A percentile compares a stretch with the other conserved stretches of the same genome.
Conservation (phyloP, 2,329 filamentous ascomycete species). For the Neurospora sp. region DNA sequence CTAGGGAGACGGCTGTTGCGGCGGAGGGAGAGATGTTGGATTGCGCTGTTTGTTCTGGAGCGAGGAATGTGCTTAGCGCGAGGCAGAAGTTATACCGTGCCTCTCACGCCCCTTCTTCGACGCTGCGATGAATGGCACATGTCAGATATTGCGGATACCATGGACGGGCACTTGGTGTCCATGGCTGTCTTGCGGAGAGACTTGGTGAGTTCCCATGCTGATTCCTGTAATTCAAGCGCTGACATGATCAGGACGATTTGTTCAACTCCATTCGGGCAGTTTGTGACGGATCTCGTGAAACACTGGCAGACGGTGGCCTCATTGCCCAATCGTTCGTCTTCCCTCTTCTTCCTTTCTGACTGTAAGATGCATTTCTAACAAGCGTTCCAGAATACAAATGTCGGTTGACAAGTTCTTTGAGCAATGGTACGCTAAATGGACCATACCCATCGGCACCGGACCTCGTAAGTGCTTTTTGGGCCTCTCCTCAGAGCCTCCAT, state of each 20-base stretch:
- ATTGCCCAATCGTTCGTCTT: constrained; percentile 42
- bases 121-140: constrained; percentile 62
- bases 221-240: neutral
- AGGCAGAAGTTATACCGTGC: constrained; percentile 59
- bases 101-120: constrained; percentile 54
- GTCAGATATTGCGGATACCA: constrained; percentile 51
- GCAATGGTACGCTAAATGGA: constrained; percentile 56
- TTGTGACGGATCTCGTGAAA: constrained; percentile 47
- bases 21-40: constrained; percentile 59
- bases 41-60: constrained; percentile 63
- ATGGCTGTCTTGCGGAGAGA: constrained; percentile 62
- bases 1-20: constrained; percentile 52
- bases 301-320: constrained; percentile 38
- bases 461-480: constrained; percentile 28
- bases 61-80: constrained; percentile 63
- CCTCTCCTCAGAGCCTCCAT: neutral
- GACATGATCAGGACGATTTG: constrained; percentile 35
- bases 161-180: constrained; percentile 62
- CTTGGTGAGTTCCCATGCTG: constrained; percentile 34
- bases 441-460: constrained; percentile 42
- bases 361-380: constrained; percentile 12
- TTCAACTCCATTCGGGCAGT: constrained; percentile 47
- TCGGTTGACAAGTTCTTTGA: constrained; percentile 58
- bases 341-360: fast-evolving
- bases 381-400: constrained; percentile 36